phyloP scores from a whole-genome alignment of 352 stramenopile genomes.

The Nothophytophthora sp. region DNA sequence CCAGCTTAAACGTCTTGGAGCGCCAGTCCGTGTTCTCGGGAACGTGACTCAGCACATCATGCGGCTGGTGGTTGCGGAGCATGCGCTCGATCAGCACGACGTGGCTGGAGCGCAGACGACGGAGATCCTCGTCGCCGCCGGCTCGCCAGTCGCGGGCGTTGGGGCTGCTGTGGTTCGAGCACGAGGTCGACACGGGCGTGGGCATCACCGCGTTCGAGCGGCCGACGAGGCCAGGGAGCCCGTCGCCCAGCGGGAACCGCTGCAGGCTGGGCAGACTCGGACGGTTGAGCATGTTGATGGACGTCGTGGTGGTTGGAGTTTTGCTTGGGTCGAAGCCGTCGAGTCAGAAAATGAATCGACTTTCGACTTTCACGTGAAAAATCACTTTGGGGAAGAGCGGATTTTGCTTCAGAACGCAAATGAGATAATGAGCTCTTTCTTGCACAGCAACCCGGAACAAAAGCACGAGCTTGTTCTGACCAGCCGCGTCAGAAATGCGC shows the following conservation, averaged over 20 bases:
- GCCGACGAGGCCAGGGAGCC: conserved; percentile 14
- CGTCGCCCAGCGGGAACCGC: conserved; percentile 44
- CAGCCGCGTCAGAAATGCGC: too few species aligned
- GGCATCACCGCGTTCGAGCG: conserved; percentile 12
- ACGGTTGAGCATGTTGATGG: conserved; percentile 56
- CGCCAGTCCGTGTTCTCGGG: conserved; percentile 61
- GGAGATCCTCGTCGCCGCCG: conserved; percentile 38
- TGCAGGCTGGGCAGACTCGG: conserved; percentile 60
- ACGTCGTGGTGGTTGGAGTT: conserved; percentile 22
- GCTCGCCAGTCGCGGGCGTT: conserved; percentile 35
- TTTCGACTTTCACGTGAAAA: too few species aligned
- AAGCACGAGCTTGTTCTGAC: too few species aligned
- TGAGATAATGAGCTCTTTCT: conserved; percentile 10
- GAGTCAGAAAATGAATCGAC: conserved; percentile 17
- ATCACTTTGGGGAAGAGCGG: background rate
- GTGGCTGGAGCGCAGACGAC: conserved; percentile 43
- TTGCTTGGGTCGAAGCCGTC: too few species aligned
- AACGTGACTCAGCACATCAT: conserved; percentile 63
- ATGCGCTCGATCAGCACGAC: conserved; percentile 62
- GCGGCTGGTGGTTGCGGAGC: conserved; percentile 56
- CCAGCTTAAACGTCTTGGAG: conserved; percentile 59
- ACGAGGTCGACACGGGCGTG: conserved; percentile 7
- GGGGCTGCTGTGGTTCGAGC: background rate
- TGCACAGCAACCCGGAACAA: too few species aligned
- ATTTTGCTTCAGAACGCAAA: conserved; percentile 7